Evolutionary conservation across 2,329 filamentous ascomycete species (phyloP), one percentile per base, ranked within the genome.

Genomic region (Arachnopeziza araneosa): DNA sequence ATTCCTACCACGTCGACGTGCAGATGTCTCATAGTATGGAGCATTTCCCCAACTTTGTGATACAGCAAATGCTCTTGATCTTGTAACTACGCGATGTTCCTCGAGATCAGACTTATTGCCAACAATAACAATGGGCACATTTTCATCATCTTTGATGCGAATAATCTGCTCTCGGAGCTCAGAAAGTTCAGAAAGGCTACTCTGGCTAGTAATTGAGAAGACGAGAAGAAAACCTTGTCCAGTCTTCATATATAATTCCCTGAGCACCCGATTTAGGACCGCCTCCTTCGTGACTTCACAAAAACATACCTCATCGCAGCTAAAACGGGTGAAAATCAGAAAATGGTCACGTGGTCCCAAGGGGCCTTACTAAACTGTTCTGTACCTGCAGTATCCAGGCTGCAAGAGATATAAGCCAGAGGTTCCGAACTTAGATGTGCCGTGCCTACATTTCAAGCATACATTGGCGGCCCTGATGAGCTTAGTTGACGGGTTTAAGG

Each of bases 51-150:
- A 90, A 63, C 79, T 82, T 68, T 89, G 85, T 44, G 83, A 85
- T 57, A 89, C 78, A 24, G 82, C 79, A 71, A 90, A 89, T 5
- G 87, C 87, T 59, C 80, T 79, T 36, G 84, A 80, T 57, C 86
- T 79, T 10, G 84, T 82, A 1, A 90, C 86, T 10, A 82, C 80
- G 23, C 87, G 83, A 71, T 89, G 86, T 69, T 89, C 86, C 75
- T 90, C 87, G 50, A 90, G 79, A 69, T 90, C 87, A 26, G 83
- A 87, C 71, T 90, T 90, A 74, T 90, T 90, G 62, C 87, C 87
- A 21, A 90, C 87, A 54, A 90, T 85, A 3, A 90, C 87, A 65
- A 90, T 84, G 23, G 86, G 86, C 5, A 88, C 83, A 63, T 83
- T 82, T 56, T 87, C 83, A 72, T 88, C 84, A 72, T 87, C 84